Conservation (phyloP, 1,139 yeast species). For the Debaryomycetaceae sp. region DNA sequence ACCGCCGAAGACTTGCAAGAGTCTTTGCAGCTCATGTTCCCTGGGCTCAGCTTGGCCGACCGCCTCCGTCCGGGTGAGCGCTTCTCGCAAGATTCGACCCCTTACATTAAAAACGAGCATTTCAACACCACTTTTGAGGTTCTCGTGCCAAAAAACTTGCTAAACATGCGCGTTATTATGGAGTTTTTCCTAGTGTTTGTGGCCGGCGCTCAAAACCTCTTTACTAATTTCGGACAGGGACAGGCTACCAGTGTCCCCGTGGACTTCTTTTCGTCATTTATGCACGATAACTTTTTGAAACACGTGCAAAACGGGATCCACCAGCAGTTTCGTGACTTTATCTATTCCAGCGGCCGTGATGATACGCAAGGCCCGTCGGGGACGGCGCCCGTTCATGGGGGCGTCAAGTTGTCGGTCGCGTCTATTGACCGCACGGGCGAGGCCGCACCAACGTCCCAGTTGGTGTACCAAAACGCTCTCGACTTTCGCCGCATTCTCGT, state of each 20-base stretch:
- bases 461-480: constrained; percentile 35
- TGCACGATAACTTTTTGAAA: constrained; percentile 55
- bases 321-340: constrained; percentile 17
- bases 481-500: constrained; percentile 44
- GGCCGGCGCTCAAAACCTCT: constrained; percentile 33
- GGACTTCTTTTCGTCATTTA: constrained; percentile 53
- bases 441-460: not conserved
- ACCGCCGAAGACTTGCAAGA: constrained; percentile 34
- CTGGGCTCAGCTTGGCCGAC: constrained; percentile 40
- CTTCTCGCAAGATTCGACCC: constrained; percentile 17
- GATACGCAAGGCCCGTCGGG: not conserved
- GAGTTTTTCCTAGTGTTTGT: constrained; percentile 51
- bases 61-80: constrained; percentile 6
- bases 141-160: constrained; percentile 64
- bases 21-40: constrained; percentile 48
- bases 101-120: constrained; percentile 50
- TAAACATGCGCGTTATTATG: constrained; percentile 68
- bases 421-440: constrained; percentile 7
- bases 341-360: constrained; percentile 5
- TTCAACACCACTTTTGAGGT: constrained; percentile 49
- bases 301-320: constrained; percentile 49
- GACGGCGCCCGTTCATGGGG: constrained; percentile 1
- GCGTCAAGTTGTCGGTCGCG: constrained; percentile 12
- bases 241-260: constrained; percentile 15
- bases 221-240: constrained; percentile 8